These are phyloP conservation scores for Elsinoe arachidis DNA, from an alignment of 2,329 filamentous ascomycete species.

Conservation along the genomic window DNA sequence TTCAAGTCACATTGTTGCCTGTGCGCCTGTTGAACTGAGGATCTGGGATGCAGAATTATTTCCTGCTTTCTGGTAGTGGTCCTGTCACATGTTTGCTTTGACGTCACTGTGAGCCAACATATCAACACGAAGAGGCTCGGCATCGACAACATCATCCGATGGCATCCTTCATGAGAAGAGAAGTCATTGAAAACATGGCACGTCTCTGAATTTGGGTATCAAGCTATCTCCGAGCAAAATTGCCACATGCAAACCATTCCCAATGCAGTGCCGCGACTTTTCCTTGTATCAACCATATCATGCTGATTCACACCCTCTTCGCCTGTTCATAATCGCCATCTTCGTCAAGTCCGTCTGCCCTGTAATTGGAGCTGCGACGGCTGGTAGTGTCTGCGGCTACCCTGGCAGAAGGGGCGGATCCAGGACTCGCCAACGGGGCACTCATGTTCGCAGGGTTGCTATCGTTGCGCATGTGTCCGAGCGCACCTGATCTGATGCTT, in stretches of 20 bases:
- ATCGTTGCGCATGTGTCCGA: conserved; percentile 71
- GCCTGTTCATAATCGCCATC: neutral
- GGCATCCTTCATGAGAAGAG: neutral
- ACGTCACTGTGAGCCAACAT: conserved; percentile 1
- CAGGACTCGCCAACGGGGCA: conserved; percentile 54
- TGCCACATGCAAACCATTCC: neutral
- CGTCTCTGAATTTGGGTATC: conserved; percentile 5
- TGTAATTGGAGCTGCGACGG: conserved; percentile 3
- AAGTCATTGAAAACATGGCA: neutral
- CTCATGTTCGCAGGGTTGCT: conserved; percentile 71
- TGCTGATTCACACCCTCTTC: neutral
- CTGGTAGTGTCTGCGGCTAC: neutral
- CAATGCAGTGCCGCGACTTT: neutral
- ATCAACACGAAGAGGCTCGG: neutral
- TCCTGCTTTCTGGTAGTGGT: neutral
- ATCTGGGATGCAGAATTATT: neutral
- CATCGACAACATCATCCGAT: neutral
- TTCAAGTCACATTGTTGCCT: neutral
- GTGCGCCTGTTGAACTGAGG: too few species aligned
- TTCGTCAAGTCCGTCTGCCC: neutral
- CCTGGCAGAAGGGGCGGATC: neutral
- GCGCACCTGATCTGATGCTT: conserved; percentile 67
- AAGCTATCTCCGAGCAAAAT: conserved; percentile 8
- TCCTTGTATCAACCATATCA: neutral
- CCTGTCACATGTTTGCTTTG: conserved; percentile 1